Evolutionary conservation across 495 filamentous ascomycete species (phyloP).

Genomic region (Physcia stellaris): DNA sequence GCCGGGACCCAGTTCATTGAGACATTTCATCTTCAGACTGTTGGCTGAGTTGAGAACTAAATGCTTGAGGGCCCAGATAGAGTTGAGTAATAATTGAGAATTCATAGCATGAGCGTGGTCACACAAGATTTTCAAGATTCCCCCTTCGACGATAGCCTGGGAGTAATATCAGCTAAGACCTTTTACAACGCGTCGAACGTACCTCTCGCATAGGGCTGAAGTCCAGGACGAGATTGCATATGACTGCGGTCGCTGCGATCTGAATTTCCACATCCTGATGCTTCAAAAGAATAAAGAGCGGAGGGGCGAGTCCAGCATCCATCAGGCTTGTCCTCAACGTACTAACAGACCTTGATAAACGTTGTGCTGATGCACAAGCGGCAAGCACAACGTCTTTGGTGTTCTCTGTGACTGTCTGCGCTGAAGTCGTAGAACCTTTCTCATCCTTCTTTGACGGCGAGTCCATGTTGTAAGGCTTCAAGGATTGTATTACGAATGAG

Average conservation of each 20-base stretch:
- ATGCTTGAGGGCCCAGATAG: constrained; percentile 89
- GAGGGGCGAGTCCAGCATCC: constrained; percentile 68
- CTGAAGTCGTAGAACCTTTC: constrained; percentile 18
- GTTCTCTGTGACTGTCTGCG: constrained; percentile 24
- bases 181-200: constrained; percentile 25
- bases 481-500: constrained; percentile 68
- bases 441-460: constrained; percentile 7
- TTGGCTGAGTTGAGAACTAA: constrained; percentile 53
- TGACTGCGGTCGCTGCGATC: constrained; percentile 65
- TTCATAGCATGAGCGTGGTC: constrained; percentile 70
- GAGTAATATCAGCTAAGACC: too few relatives aligned
- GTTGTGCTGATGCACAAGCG: constrained; percentile 65
- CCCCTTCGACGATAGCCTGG: constrained; percentile 58
- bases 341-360: constrained; percentile 70
- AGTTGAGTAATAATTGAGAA: constrained; percentile 58
- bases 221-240: constrained; percentile 73
- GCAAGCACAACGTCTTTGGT: constrained; percentile 61
- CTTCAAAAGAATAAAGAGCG: constrained; percentile 61
- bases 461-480: constrained; percentile 42
- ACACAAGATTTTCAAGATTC: constrained; percentile 66
- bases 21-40: constrained; percentile 56
- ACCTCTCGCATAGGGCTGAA: constrained; percentile 86
- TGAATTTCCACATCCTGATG: constrained; percentile 70
- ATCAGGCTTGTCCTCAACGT: constrained; percentile 75
- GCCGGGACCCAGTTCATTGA: constrained; percentile 61